A percentile compares a stretch with the other conserved stretches of the same genome.
Conservation (phyloP, 306 rosid genomes). For the Sindora glabra region DNA sequence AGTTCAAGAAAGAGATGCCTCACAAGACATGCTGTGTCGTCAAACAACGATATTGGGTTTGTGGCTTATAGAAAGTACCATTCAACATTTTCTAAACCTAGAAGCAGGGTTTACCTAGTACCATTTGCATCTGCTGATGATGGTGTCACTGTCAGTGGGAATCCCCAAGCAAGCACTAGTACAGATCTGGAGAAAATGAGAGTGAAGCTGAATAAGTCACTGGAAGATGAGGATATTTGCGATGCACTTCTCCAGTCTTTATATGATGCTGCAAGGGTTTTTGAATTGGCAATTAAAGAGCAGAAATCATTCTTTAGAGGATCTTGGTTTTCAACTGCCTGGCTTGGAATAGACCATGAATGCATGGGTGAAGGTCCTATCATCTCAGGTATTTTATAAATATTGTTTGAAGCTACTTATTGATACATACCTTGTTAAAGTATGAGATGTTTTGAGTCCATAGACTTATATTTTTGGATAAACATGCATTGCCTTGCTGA, state of each 20-base stretch:
- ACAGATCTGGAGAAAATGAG: conserved; percentile 61
- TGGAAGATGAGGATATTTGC: conserved; percentile 52
- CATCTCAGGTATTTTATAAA: conserved; percentile 66
- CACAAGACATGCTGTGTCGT: conserved; percentile 30
- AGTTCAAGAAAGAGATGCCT: conserved; percentile 59
- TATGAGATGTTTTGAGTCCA: no score
- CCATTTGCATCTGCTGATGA: conserved; percentile 72
- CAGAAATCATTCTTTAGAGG: conserved; percentile 42
- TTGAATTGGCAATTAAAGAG: conserved; percentile 81
- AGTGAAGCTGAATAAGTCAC: conserved; percentile 59
- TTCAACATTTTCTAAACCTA: conserved; percentile 33
- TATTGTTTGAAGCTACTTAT: no score
- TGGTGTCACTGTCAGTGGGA: conserved; percentile 72
- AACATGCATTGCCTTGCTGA: no score
- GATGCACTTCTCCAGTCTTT: conserved; percentile 80
- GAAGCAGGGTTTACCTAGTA: conserved; percentile 24
- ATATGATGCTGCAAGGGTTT: conserved; percentile 87
- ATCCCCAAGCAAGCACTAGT: conserved; percentile 53
- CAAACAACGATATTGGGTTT: conserved; percentile 18
- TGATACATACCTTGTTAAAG: no score
- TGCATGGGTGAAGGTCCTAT: conserved; percentile 75
- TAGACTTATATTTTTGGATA: no score
- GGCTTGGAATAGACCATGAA: conserved; percentile 87
- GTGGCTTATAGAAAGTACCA: conserved; percentile 34
- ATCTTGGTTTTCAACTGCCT: conserved; percentile 77